A percentile compares a stretch with the other conserved stretches of the same genome.
phyloP scores from a whole-genome alignment of 805 yeast species.

The Candida suzukii region DNA sequence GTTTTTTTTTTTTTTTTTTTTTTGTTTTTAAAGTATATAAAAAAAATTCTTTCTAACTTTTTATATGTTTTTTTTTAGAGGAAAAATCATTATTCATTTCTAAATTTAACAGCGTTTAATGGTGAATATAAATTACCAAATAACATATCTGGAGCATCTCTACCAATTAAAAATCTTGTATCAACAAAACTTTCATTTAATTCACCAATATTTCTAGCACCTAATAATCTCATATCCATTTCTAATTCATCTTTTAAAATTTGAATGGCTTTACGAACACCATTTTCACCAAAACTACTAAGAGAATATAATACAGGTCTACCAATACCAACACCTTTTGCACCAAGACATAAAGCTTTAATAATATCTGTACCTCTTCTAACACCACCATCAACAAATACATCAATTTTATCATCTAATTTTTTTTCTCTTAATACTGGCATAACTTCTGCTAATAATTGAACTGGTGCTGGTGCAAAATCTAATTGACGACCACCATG shows the following conservation, averaged over 20 bases:
- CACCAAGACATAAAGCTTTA: conserved; percentile 64
- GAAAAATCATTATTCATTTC: conserved; percentile 13
- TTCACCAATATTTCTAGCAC: conserved; percentile 56
- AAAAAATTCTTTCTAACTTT: too few relatives aligned
- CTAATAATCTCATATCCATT: conserved; percentile 75
- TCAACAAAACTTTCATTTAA: conserved; percentile 60
- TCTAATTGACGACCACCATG: conserved; percentile 91
- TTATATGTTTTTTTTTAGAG: neutral
- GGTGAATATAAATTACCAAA: conserved; percentile 24
- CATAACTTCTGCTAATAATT: conserved; percentile 65
- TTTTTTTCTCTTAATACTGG: conserved; percentile 40
- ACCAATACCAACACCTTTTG: conserved; percentile 65
- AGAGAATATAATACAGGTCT: conserved; percentile 62
- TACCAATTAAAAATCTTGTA: conserved; percentile 26
- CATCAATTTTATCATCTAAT: conserved; percentile 44
- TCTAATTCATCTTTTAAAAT: conserved; percentile 63
- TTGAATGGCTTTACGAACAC: conserved; percentile 53
- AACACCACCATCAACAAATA: conserved; percentile 64
- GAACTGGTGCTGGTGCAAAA: conserved; percentile 71
- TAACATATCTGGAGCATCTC: conserved; percentile 24
- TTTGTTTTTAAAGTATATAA: too few relatives aligned
- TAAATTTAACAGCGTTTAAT: conserved; percentile 21
- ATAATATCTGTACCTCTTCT: conserved; percentile 62
- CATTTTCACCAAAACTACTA: conserved; percentile 55
- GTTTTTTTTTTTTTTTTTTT: too few relatives aligned